Evolutionary conservation across 495 filamentous ascomycete genomes (phyloP), one percentile per base, ranked within the genome.

Genomic region (Staphylotrichum longicolle): DNA sequence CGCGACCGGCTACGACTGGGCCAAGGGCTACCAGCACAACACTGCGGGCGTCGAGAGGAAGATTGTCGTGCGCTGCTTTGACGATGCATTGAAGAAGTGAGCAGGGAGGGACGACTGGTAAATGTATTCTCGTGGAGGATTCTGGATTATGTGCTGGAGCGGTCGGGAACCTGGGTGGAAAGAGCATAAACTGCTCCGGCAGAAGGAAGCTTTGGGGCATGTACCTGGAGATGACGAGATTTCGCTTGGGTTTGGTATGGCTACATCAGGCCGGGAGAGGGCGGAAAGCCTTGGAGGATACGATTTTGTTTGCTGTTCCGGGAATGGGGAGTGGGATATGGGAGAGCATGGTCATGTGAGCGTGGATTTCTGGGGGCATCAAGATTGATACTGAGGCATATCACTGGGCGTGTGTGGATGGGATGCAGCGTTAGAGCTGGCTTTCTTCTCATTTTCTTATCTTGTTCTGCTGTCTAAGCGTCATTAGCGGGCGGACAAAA

Each of bases 1-100:
- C 68, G 88, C 91, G 6, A 83, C 95, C 35, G 92, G 89, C 67
- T 97, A 97, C 67, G 93, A 97, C 77, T 97, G 93, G 93, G 89
- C 88, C 70, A 95, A 95, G 74, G 93, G 93, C 10, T 93, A 90
- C 73, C 78, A 82, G 7, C 80, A 72, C 35, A 93, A 94, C 72
- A 91, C 72, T 35, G 85, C 82, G 27, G 80, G 85, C 63, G 81
- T 83, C 44, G 81, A 86, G 6, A 92, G 87, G 72, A 95, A 94
- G 75, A 84, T 97, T 57, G 93, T 95, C 86, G 77, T 97, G 64
- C 91, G 94, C 75, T 84, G 85, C 1, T 83, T 96, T 11, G 77
- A 79, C 30, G 90, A 94, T 61, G 91, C 94, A 73, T 89, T 89
- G 65, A 94, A 57, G 54, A 41, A 57, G 35, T 50, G 51, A 60